Base-by-base conservation (phyloP, 2,329 filamentous ascomycete genomes). In the Tolypocladium ophioglossoides region DNA sequence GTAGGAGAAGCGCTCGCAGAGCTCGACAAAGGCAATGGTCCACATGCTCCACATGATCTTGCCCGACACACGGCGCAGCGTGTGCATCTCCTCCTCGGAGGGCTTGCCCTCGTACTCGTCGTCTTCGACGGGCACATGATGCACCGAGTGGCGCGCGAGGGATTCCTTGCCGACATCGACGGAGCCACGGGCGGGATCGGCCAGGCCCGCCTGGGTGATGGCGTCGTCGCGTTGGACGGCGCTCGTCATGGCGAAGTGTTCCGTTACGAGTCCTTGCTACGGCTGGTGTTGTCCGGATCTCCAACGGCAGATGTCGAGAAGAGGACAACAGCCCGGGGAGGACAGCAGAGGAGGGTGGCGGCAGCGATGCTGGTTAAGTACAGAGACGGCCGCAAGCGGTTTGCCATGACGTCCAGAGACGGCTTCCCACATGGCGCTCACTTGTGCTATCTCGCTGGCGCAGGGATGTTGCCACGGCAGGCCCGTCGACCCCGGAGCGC, bases 1-100 rank as follows among this genome's bases (percentile, higher is more conserved):
- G 78, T 89, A 91, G 16, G 83, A 86, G 71, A 88, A 89, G 50
- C 86, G 83, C 72, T 91, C 87, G 71, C 84, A 87, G 54, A 89
- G 72, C 70, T 91, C 87, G 56, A 87, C 81, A 57, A 89, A 83
- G 50, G 84, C 85, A 56, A 91, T 80, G 30, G 82, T 84, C 70
- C 83, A 90, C 55, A 85, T 79, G 53, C 77, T 72, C 77, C 78
- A 83, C 50, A 83, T 82, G 57, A 90, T 80, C 63, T 76, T 76
- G 57, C 82, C 84, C 14, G 83, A 80, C 24, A 87, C 78, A 62
- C 82, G 80, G 51, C 75, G 78, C n/a, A 87, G 77, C 0, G 80
- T 84, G 16, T 59, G 65, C 56, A 83, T 67, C 57, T 87, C 84
- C 64, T 86, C 82, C 35, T 80, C 78, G 8, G 82, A 86, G 3